Percentiles rank a stretch among this genome's conserved stretches.
phyloP scores from a whole-genome alignment of 2,329 filamentous ascomycete species.

The Cercospora beticola region DNA sequence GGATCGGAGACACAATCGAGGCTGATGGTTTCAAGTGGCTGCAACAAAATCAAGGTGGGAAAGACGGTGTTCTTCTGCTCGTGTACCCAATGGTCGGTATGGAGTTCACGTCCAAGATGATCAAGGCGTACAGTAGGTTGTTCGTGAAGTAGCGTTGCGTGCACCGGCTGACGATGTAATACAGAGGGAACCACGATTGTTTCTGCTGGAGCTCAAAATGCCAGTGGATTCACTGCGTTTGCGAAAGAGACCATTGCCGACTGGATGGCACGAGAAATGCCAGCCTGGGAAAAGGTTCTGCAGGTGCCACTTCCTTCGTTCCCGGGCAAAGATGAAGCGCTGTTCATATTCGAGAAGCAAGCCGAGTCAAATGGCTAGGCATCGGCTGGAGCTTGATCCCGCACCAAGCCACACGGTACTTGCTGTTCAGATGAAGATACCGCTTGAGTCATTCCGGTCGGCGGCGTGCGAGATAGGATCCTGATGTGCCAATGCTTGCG shows the following conservation, averaged over 20 bases:
- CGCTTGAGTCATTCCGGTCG: background rate
- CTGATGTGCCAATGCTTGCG: background rate
- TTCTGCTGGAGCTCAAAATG: constrained; percentile 73
- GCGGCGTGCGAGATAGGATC: background rate
- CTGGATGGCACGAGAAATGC: constrained; percentile 61
- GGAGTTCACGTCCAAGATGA: constrained; percentile 63
- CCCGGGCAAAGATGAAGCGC: constrained; percentile 72
- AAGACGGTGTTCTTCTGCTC: constrained; percentile 62
- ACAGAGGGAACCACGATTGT: constrained; percentile 60
- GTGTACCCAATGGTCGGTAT: constrained; percentile 71
- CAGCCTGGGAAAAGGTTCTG: constrained; percentile 58
- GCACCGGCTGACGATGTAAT: background rate
- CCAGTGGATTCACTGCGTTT: constrained; percentile 72
- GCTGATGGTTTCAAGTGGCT: constrained; percentile 62
- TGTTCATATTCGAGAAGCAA: constrained; percentile 61
- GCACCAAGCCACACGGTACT: background rate
- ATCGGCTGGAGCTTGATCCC: background rate
- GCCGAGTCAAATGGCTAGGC: background rate
- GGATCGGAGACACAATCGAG: constrained; percentile 66
- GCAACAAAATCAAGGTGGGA: constrained; percentile 49
- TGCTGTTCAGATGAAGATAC: background rate
- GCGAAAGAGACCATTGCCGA: constrained; percentile 62
- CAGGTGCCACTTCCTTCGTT: constrained; percentile 72
- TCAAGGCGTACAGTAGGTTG: constrained; percentile 56
- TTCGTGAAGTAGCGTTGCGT: background rate